Conservation (phyloP, 2,329 filamentous ascomycete genomes). For the Parascedosporium putredinis region DNA sequence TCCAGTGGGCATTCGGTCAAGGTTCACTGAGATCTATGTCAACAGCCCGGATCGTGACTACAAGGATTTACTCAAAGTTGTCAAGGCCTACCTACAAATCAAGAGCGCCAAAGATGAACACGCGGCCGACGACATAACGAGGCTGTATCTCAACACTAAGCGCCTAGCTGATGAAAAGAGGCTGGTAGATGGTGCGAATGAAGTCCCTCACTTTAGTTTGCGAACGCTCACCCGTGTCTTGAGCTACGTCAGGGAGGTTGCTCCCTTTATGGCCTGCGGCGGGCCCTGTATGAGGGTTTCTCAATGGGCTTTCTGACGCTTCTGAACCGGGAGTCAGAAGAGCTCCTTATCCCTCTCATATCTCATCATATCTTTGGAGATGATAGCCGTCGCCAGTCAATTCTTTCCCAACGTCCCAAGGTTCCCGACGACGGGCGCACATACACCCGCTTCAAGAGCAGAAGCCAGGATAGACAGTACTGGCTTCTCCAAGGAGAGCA, state of each 20-base stretch:
- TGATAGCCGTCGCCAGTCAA: slow-evolving; percentile 40
- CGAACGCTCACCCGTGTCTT: slow-evolving; percentile 85
- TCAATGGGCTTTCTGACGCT: slow-evolving; percentile 96
- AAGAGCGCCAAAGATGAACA: slow-evolving; percentile 61
- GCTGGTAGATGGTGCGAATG: slow-evolving; percentile 87
- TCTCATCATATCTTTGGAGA: slow-evolving; percentile 67
- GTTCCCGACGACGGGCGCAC: slow-evolving; percentile 64
- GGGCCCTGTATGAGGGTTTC: slow-evolving; percentile 89
- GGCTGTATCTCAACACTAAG: slow-evolving; percentile 82
- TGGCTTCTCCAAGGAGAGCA: slow-evolving; percentile 75
- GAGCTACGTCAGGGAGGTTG: slow-evolving; percentile 77
- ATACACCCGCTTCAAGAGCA: slow-evolving; percentile 70
- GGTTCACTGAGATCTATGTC: slow-evolving; percentile 94
- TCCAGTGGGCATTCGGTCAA: slow-evolving; percentile 74
- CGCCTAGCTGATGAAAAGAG: slow-evolving; percentile 68
- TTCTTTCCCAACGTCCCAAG: slow-evolving; percentile 69
- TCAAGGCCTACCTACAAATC: slow-evolving; percentile 75
- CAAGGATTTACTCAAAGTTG: slow-evolving; percentile 78
- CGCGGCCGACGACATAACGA: slow-evolving; percentile 69
- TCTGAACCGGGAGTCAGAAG: slow-evolving; percentile 71
- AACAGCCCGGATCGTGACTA: slow-evolving; percentile 78
- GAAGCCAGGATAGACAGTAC: slow-evolving; percentile 60
- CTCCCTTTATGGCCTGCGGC: slow-evolving; percentile 74
- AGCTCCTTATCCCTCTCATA: slow-evolving; percentile 67
- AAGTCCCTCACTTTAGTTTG: slow-evolving; percentile 94